Base-by-base conservation (phyloP, 345 rosid species). In the Pelargonium nanum region DNA sequence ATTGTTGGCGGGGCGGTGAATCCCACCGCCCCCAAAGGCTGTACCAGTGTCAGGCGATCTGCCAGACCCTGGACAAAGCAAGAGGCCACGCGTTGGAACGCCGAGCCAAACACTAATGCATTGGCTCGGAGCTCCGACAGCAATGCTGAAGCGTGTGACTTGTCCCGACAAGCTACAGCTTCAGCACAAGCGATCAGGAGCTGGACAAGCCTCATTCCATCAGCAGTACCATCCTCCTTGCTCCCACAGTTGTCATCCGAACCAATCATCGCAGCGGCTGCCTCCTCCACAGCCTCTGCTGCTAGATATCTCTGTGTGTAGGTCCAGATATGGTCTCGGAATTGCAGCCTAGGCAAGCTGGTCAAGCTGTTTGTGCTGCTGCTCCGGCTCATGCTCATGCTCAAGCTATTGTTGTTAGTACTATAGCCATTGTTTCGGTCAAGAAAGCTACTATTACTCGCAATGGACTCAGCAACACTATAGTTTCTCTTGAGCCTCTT, bases 81-180 rank as follows among this genome's bases (percentile, higher is more conserved):
- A 51, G 87, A 82, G 1, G 91, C 88, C 1, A 85, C 86, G 0
- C 87, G 77, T 65, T 85, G 87, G 69, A 85, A 82, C 16, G 84
- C 70, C 26, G 87, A 69, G 21, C 88, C 91, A 10, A 82, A 82
- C 9, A 80, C 86, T 30, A 80, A 57, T 0, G 85, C 85, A 55
- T 70, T 72, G 23, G 78, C 59, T 19, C 73, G 63, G 22, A 82
- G 86, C 65, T 85, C 86, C 0, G 86, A 77, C 40, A 83, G 61
- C 65, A 83, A 67, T 5, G 76, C 68, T 0, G 88, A 72, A 26
- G 86, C 85, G 24, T 79, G 80, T 20, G 74, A 22, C 62, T 79
- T 79, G 66, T 85, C 91, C 1, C 86, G 82, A 24, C 86, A 85
- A 32, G 91, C 91, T 30, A 85, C 86, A 1, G 88, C 91, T 58